Base-by-base conservation (phyloP, 1,284 basidiomycete species). In the Nidula niveotomentosa region DNA sequence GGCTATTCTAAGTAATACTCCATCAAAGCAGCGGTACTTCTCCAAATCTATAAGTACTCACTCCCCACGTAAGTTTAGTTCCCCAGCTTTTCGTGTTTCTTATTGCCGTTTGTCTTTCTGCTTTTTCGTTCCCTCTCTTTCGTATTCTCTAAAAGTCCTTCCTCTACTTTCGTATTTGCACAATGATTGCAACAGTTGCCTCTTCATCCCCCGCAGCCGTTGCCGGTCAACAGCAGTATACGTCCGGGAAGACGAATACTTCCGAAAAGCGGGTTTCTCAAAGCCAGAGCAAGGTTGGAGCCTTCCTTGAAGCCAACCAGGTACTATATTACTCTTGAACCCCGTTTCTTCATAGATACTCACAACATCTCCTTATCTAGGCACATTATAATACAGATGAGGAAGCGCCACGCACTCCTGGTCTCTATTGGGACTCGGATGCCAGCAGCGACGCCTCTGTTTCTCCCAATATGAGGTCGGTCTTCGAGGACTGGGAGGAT, bases 401-500 rank as follows among this genome's bases (percentile, higher is more conserved):
- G 34, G 48, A 47, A 13, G 48, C 41, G 3, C 53, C 53, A 23
- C 47, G 13, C 43, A 52, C 51, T 18, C 51, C 51, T 12, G 51
- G 41, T 10, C 49, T 54, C 13, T 18, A 18, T 17, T 57, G 56
- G 53, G 56, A 54, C 35, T 54, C 53, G 8, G 56, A 57, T 47
- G 18, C 12, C 9, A 52, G 36, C 18, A 51, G 18, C 36, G 33
- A 51, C 23, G 36, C 44, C 34, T 52, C 51, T 37, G 9, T 8
- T 8, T 54, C 59, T 6, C 56, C 59, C 17, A 52, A 53, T 10
- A 48, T 63, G 13, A 59, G 60, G 36, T 66, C 61, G 41, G 58
- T 63, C 51, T 61, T 71, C 59, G 65, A 72, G 56, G 70, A 72
- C 43, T 70, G 66, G 65, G 64, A 69, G n/a, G 63, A 67, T 37